Evolutionary conservation across 1,284 basidiomycete genomes (phyloP), one percentile per base, ranked within the genome.

Genomic region (Ustilago crameri): DNA sequence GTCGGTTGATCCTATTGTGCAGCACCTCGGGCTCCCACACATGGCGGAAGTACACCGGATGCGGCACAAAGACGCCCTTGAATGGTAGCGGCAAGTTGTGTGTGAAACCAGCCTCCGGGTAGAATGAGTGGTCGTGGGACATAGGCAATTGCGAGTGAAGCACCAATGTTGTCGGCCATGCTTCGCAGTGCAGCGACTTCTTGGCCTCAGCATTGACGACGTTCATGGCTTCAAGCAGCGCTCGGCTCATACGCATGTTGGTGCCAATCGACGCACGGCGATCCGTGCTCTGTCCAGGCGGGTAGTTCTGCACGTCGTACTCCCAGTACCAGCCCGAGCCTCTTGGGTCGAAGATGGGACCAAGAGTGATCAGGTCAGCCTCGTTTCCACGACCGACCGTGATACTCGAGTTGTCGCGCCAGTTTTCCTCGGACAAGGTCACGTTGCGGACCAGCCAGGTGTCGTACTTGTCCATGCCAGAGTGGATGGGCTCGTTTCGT

Each of bases 291-390:
- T 76, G 69, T 2, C 80, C 81, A 20, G 65, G 59, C 18, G 78
- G 81, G 48, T 83, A 83, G 65, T 82, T 80, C 53, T 83, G 81
- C 53, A 83, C 79, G 37, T 83, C 81, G 62, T 83, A 81, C 65
- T 82, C 81, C 81, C 81, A 83, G 63, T 72, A 83, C 81, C 81
- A 83, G 7, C 81, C 81, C 24, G 78, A 80, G 27, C 79, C 81
- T 38, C 80, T 72, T n/a, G 81, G 81, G 49, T 83, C 81, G 56
- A 83, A 83, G 69, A 83, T 81, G 45, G 81, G 81, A 5, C 78
- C 79, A 9, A 82, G 67, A 24, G 81, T 83, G 74, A 83, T 82
- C 51, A 83, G 61, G 45, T 83, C 81, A 24, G 81, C 81, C 69
- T 83, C 80, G 51, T 78, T 50, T 27, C 81, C 79, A 18, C 76